Base-by-base conservation (phyloP, 352 stramenopile genomes). In the Pythium rhizo-oryzae region DNA sequence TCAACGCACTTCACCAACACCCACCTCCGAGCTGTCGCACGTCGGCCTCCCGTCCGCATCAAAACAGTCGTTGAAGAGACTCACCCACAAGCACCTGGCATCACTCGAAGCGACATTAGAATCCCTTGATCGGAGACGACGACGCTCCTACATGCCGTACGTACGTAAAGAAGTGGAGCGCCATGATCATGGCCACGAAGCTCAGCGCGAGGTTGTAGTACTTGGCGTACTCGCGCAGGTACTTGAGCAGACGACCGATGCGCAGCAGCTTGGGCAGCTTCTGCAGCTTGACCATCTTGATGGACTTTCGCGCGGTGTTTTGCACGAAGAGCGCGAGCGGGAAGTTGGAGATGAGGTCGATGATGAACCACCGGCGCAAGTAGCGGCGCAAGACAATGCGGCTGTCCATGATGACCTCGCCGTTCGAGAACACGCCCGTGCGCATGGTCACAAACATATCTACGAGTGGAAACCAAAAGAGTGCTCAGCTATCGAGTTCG, bases 181-280 rank as follows among this genome's bases (percentile, higher is more conserved):
- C 84, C 66, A 92, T 80, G 54, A 82, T 69, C 12, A 95, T 81
- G 8, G 71, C 78, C 3, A 91, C 54, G 39, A 93, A 82, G 56
- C 82, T 93, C 23, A 93, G 67, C 15, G 83, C 79, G 24, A 93
- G 74, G 58, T 95, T 91, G 71, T 92, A 94, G 64, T 92, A 94
- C 72, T 94, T 93, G 62, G 85, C 86, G 64, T 93, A 93, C 70
- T 92, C 82, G 55, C 83, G 80, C 25, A 94, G 65, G 69, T 92
- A 92, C 66, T 91, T 91, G 41, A 94, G 75, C 21, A 93, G 68
- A 0, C 83, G 78, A 18, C 82, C 84, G 51, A 95, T 77, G 4
- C 87, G 86, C 15, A 96, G 72, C 6, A 96, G 64, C 63, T 93
- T 94, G 15, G 85, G 86, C n/a, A 93, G 84, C 49, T 94, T 96